A percentile compares a stretch with the other conserved stretches of the same genome.
These are phyloP conservation scores for Amorphotheca resinae DNA, from an alignment of 495 filamentous ascomycete genomes.

Conservation along the genomic window DNA sequence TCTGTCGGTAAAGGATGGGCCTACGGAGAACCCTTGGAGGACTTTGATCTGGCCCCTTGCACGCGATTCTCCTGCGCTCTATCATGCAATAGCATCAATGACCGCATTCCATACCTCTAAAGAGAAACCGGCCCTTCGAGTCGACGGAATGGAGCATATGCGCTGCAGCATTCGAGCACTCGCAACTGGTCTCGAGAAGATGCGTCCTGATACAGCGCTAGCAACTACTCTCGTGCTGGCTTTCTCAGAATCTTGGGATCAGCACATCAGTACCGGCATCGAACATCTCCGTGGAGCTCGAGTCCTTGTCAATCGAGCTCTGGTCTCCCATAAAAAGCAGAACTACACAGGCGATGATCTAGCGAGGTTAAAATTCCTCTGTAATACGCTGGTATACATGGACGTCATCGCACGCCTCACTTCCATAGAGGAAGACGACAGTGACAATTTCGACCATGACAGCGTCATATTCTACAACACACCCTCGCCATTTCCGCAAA, in stretches of 20 bases:
- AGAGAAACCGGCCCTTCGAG: constrained; percentile 41
- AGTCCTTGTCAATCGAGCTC: constrained; percentile 46
- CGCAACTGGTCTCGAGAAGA: constrained; percentile 44
- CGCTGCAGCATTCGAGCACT: constrained; percentile 48
- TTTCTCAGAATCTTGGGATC: constrained; percentile 71
- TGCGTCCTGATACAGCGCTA: constrained; percentile 53
- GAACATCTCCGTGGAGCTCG: constrained; percentile 61
- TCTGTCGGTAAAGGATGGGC: constrained; percentile 61
- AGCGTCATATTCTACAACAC: constrained; percentile 24
- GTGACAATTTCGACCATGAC: constrained; percentile 36
- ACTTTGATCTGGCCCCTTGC: constrained; percentile 64
- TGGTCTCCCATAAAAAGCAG: constrained; percentile 23
- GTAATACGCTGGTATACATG: constrained; percentile 74
- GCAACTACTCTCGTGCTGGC: constrained; percentile 64
- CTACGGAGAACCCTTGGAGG: constrained; percentile 66
- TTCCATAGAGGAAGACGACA: constrained; percentile 46
- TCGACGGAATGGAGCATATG: constrained; percentile 64
- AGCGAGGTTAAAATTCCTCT: constrained; percentile 52
- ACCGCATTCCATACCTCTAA: constrained; percentile 64
- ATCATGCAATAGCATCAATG: constrained; percentile 63
- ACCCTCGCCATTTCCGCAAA: constrained; percentile 24
- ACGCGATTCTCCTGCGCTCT: constrained; percentile 52
- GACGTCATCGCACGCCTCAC: constrained; percentile 70
- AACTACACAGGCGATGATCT: constrained; percentile 29
- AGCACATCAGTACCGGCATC: constrained; percentile 61